Evolutionary conservation across 768 basidiomycete genomes (phyloP).

Genomic region (Ramaria sp.): DNA sequence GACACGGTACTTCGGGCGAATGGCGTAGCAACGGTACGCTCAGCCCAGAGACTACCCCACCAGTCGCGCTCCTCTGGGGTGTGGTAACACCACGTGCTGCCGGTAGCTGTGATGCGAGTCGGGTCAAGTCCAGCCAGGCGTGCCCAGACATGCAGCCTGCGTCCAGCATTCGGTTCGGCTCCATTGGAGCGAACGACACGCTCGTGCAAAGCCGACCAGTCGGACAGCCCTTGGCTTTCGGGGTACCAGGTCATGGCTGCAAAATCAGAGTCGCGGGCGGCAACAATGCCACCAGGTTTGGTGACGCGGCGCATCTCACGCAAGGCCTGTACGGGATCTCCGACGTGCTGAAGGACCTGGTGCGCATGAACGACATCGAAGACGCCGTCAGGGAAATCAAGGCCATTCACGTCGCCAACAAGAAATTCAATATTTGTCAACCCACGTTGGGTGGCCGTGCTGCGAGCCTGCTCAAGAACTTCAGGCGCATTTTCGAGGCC

Average conservation of each 20-base stretch:
- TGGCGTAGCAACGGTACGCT: slow-evolving; percentile 23
- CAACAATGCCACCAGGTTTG: slow-evolving; percentile 35
- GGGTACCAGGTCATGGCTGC: slow-evolving; percentile 26
- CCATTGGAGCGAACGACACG: slow-evolving; percentile 10
- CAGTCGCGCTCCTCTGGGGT: slow-evolving; percentile 26
- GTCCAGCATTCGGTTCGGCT: slow-evolving; percentile 30
- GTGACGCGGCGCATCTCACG: slow-evolving; percentile 39
- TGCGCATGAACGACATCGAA: slow-evolving; percentile 43
- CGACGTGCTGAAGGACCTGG: slow-evolving; percentile 39
- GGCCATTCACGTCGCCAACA: slow-evolving; percentile 29
- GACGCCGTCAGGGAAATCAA: slow-evolving; percentile 27
- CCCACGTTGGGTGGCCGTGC: too few relatives aligned
- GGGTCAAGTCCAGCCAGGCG: slow-evolving; percentile 25
- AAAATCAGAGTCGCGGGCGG: slow-evolving; percentile 32
- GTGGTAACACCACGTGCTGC: slow-evolving; percentile 27
- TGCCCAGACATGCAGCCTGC: slow-evolving; percentile 28
- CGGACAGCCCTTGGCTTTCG: slow-evolving; percentile 20
- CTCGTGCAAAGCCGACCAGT: slow-evolving; percentile 15
- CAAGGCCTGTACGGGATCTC: slow-evolving; percentile 29
- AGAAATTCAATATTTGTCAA: too few relatives aligned
- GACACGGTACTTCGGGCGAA: slow-evolving; percentile 23
- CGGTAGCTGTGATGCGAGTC: slow-evolving; percentile 18
- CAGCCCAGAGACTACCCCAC: slow-evolving; percentile 32
- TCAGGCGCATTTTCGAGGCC: too few relatives aligned
- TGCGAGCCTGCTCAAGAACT: too few relatives aligned